Conservation (phyloP, 2,329 filamentous ascomycete species). For the Colletotrichum phormii region DNA sequence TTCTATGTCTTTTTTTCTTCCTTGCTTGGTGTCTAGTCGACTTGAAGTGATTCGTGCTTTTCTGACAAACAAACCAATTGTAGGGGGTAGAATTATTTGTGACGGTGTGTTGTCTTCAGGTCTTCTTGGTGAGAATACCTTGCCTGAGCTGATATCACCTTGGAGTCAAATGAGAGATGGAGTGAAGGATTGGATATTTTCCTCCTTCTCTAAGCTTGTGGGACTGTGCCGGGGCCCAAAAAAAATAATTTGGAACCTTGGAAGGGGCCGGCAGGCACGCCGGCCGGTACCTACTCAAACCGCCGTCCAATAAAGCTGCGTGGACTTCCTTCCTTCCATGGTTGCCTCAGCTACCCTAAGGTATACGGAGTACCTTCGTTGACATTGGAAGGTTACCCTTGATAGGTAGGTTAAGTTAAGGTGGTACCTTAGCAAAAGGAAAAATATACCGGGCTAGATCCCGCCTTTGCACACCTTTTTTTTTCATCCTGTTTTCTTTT, state of each 20-base stretch:
- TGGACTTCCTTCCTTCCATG: background rate
- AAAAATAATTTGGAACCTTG: background rate
- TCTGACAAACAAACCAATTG: background rate
- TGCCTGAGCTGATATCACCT: background rate
- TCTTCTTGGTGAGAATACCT: background rate
- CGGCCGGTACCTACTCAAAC: background rate
- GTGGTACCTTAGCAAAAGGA: too few relatives aligned
- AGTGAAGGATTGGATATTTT: constrained; percentile 9
- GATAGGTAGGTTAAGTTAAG: too few relatives aligned
- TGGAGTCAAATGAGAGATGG: background rate
- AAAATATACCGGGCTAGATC: too few relatives aligned
- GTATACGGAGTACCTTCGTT: background rate
- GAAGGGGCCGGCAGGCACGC: background rate
- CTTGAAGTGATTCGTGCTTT: background rate
- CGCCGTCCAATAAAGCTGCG: background rate
- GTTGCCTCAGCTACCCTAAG: too few relatives aligned
- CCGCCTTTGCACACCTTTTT: too few relatives aligned
- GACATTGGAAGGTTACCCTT: background rate
- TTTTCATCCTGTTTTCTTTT: too few relatives aligned
- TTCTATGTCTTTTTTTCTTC: background rate
- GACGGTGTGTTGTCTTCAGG: background rate
- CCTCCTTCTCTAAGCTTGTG: background rate
- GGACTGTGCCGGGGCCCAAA: constrained; percentile 4
- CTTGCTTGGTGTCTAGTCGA: background rate
- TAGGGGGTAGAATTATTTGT: too few relatives aligned